phyloP scores from a whole-genome alignment of 2,329 filamentous ascomycete genomes.

The Onygenales sp. region DNA sequence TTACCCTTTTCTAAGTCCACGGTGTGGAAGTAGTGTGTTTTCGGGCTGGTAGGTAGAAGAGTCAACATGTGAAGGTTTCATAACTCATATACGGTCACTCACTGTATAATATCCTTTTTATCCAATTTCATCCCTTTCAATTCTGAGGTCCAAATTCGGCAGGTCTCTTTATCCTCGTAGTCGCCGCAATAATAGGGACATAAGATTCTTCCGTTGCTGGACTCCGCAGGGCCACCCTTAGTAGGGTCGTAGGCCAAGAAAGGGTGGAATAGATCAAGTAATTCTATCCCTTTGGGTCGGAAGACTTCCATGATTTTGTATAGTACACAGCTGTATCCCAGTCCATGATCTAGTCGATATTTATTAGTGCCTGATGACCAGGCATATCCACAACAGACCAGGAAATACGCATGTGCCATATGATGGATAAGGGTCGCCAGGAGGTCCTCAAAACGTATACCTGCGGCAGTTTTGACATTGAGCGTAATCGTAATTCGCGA shows the following conservation, averaged over 20 bases:
- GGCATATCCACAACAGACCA: conserved; percentile 11
- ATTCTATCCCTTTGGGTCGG: neutral
- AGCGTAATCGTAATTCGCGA: conserved; percentile 8
- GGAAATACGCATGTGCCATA: conserved; percentile 14
- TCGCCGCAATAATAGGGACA: too few relatives aligned
- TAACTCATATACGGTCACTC: neutral
- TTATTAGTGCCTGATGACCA: neutral
- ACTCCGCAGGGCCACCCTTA: too few relatives aligned
- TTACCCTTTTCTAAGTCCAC: conserved; percentile 4
- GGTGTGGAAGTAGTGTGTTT: conserved; percentile 11
- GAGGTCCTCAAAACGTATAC: neutral
- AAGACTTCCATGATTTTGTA: conserved; percentile 8
- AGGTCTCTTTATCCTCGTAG: too few relatives aligned
- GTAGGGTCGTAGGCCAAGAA: too few relatives aligned
- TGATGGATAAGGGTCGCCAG: conserved; percentile 10
- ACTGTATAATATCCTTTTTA: neutral
- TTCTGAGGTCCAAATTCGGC: too few relatives aligned
- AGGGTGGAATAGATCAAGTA: neutral
- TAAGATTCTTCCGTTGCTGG: too few relatives aligned
- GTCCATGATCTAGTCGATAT: conserved; percentile 9
- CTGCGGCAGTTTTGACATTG: neutral
- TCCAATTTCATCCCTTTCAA: conserved; percentile 6
- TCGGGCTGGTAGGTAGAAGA: conserved; percentile 5
- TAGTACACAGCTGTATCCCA: conserved; percentile 9
- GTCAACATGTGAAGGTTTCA: conserved; percentile 6